These are phyloP conservation scores for Malassezia brasiliensis DNA, from an alignment of 1,284 basidiomycete genomes.

Conservation along the genomic window DNA sequence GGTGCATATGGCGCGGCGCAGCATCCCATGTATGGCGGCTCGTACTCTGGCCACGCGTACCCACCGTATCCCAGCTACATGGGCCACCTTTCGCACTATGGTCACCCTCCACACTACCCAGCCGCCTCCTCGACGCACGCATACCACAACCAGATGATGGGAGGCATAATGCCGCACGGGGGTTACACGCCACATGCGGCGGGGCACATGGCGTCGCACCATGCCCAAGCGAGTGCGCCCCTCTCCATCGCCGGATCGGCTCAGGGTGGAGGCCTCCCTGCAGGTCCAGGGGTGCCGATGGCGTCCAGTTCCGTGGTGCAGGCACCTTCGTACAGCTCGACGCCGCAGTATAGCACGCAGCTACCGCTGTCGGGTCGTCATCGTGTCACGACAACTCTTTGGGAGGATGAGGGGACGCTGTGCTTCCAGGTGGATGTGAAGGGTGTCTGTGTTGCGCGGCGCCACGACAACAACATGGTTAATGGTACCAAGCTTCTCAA, in stretches of 20 bases:
- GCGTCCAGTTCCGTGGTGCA: conserved; percentile 6
- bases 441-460: conserved; percentile 45
- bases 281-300: conserved; percentile 4
- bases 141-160: conserved; percentile 16
- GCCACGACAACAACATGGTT: conserved; percentile 49
- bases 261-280: not conserved
- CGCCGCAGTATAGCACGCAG: conserved; percentile 40
- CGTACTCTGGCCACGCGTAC: conserved; percentile 16
- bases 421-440: conserved; percentile 48
- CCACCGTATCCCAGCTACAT: conserved; percentile 16
- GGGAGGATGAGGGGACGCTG: conserved; percentile 47
- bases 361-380: conserved; percentile 41
- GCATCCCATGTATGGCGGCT: conserved; percentile 16
- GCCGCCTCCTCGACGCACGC: conserved; percentile 8
- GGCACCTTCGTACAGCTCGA: conserved; percentile 28
- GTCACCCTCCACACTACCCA: conserved; percentile 13
- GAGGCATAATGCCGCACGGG: conserved; percentile 13
- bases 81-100: conserved; percentile 17
- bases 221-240: conserved; percentile 6
- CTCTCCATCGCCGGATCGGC: conserved; percentile 6
- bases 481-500: conserved; percentile 48
- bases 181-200: conserved; percentile 11
- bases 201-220: conserved; percentile 12
- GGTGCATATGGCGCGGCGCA: conserved; percentile 12
- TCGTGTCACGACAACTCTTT: conserved; percentile 46